Evolutionary conservation across 1,284 basidiomycete species (phyloP).

Genomic region (Irpex sp.): DNA sequence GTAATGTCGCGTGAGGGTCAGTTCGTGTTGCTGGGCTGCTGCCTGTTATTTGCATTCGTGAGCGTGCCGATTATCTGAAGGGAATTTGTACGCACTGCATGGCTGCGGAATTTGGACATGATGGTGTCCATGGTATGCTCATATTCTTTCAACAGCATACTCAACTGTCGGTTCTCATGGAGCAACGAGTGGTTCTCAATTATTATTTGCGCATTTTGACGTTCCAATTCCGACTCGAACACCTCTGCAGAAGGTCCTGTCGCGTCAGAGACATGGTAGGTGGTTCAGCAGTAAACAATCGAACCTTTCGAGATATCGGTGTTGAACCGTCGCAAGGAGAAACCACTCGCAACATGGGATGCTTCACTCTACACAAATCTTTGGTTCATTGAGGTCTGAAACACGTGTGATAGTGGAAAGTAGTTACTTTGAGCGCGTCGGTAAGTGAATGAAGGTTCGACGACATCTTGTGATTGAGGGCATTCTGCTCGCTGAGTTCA

Average conservation of each 20-base stretch:
- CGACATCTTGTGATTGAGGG: constrained; percentile 80
- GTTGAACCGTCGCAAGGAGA: constrained; percentile 85
- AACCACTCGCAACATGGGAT: constrained; percentile 74
- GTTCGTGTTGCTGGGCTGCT: constrained; percentile 90
- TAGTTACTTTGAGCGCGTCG: constrained; percentile 71
- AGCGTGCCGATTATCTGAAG: constrained; percentile 5
- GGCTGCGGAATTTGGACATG: constrained; percentile 93
- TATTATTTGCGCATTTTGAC: constrained; percentile 84
- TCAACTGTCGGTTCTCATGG: constrained; percentile 94
- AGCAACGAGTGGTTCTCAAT: constrained; percentile 91
- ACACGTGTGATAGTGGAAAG: constrained; percentile 14
- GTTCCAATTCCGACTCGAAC: constrained; percentile 92
- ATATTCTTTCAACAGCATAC: constrained; percentile 87
- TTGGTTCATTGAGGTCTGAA: constrained; percentile 17
- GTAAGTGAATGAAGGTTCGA: constrained; percentile 72
- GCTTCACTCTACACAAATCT: constrained; percentile 64
- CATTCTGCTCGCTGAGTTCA: constrained; percentile 84
- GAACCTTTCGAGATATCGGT: constrained; percentile 87
- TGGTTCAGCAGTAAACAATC: constrained; percentile 16
- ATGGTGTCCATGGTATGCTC: constrained; percentile 94
- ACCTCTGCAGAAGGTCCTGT: constrained; percentile 53
- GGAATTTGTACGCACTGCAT: constrained; percentile 64
- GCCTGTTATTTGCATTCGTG: constrained; percentile 40
- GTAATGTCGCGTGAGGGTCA: constrained; percentile 88
- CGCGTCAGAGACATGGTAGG: constrained; percentile 4